Evolutionary conservation across 768 basidiomycete species (phyloP).

Genomic region (Gautieria morchelliformis): DNA sequence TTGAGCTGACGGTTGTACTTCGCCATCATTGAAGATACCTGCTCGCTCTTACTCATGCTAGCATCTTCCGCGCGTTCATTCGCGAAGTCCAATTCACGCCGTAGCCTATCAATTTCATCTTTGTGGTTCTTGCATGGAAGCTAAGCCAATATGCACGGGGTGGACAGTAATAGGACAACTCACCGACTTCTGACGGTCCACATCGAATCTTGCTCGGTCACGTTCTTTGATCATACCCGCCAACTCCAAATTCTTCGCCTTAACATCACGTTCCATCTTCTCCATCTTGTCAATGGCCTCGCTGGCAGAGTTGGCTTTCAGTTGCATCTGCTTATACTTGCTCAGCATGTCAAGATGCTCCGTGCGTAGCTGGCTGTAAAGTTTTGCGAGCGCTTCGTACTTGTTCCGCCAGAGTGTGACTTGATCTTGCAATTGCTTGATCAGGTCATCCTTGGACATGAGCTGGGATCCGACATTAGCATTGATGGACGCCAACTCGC

Average conservation of each 20-base stretch:
- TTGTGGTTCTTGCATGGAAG: slow-evolving; percentile 53
- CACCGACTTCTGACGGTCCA: slow-evolving; percentile 82
- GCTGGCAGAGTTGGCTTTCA: slow-evolving; percentile 97
- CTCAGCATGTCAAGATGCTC: slow-evolving; percentile 96
- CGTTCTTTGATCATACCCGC: slow-evolving; percentile 99
- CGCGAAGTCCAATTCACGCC: slow-evolving; percentile 87
- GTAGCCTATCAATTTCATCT: slow-evolving; percentile 87
- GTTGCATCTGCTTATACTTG: slow-evolving; percentile 94
- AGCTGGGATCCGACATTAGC: slow-evolving; percentile 79
- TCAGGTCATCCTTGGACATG: slow-evolving; percentile 87
- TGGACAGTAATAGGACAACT: slow-evolving; percentile 11
- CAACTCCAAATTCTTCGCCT: slow-evolving; percentile 95
- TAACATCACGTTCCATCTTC: slow-evolving; percentile 95
- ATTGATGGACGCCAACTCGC: slow-evolving; percentile 68
- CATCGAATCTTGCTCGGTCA: slow-evolving; percentile 89
- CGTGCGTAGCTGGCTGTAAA: slow-evolving; percentile 95
- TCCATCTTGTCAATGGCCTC: slow-evolving; percentile 98
- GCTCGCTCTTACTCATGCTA: slow-evolving; percentile 82
- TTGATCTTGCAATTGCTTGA: slow-evolving; percentile 93
- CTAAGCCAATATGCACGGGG: background rate
- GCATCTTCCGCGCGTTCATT: slow-evolving; percentile 98
- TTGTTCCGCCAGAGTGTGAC: slow-evolving; percentile 96
- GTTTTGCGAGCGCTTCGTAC: slow-evolving; percentile 95
- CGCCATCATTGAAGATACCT: slow-evolving; percentile 76
- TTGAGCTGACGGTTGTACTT: slow-evolving; percentile 95